Conservation (phyloP, 2,329 filamentous ascomycete species). For the Pestalotiopsis sp. region DNA sequence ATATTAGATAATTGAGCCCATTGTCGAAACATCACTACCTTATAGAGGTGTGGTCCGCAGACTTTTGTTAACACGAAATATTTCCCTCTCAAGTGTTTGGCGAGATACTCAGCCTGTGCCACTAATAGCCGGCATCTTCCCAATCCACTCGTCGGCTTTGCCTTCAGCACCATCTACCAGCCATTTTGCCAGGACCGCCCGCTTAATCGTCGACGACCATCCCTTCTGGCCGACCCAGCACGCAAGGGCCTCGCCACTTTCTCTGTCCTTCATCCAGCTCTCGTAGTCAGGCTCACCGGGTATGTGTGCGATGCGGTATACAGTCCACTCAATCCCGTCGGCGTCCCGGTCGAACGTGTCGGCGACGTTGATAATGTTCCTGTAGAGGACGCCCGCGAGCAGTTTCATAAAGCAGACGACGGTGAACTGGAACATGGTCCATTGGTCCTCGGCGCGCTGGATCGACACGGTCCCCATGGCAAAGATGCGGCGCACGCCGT, state of each 20-base stretch:
- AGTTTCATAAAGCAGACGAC: conserved; percentile 19
- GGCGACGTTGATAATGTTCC: conserved; percentile 22
- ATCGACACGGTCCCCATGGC: conserved; percentile 36
- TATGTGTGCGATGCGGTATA: conserved; percentile 29
- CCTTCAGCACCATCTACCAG: conserved; percentile 30
- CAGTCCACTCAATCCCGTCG: conserved; percentile 30
- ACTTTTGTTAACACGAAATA: too few species aligned
- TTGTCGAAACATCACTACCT: conserved; percentile 16
- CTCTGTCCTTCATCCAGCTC: conserved; percentile 31
- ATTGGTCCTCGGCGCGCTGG: conserved; percentile 25
- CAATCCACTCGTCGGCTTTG: conserved; percentile 19
- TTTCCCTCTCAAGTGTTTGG: background rate
- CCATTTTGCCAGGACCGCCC: conserved; percentile 29
- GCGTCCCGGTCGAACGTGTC: conserved; percentile 24
- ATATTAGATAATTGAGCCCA: too few species aligned
- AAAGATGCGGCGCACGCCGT: conserved; percentile 34
- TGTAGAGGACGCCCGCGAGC: conserved; percentile 19
- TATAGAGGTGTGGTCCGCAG: too few species aligned
- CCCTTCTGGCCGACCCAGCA: conserved; percentile 24
- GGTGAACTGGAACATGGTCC: conserved; percentile 17
- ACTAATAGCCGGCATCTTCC: conserved; percentile 29
- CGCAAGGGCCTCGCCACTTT: conserved; percentile 23
- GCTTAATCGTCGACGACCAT: conserved; percentile 19
- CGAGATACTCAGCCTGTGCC: background rate
- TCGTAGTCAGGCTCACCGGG: conserved; percentile 27